Percentiles rank a stretch among this genome's conserved stretches.
Evolutionary conservation across 495 filamentous ascomycete species (phyloP).

Genomic region (Apiosordaria backusii): DNA sequence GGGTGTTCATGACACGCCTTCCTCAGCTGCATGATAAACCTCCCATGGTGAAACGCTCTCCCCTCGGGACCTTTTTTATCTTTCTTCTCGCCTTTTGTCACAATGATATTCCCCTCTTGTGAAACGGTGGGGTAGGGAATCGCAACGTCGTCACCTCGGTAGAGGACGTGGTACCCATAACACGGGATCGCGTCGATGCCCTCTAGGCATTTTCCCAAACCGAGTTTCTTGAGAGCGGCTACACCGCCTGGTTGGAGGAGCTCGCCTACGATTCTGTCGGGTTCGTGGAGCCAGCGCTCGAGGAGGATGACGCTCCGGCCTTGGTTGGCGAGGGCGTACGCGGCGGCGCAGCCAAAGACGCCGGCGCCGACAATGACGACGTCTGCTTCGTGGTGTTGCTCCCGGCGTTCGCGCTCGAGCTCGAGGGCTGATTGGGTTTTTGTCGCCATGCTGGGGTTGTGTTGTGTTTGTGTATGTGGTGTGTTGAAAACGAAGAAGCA

Average conservation of each 20-base stretch:
- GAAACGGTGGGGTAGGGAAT: conserved; percentile 67
- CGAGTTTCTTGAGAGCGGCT: conserved; percentile 72
- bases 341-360: conserved; percentile 82
- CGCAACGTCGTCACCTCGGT: conserved; percentile 69
- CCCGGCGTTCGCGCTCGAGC: conserved; percentile 28
- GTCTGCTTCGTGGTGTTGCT: conserved; percentile 55
- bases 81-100: conserved; percentile 16
- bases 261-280: conserved; percentile 95
- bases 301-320: conserved; percentile 89
- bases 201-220: conserved; percentile 77
- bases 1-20: conserved; percentile 60
- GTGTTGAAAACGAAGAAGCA: not conserved
- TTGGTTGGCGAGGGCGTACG: conserved; percentile 75
- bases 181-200: conserved; percentile 81
- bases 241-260: conserved; percentile 91
- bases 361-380: conserved; percentile 89
- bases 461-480: conserved; percentile 45
- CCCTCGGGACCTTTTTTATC: conserved; percentile 52
- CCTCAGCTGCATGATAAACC: conserved; percentile 74
- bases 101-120: conserved; percentile 20
- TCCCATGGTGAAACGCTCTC: conserved; percentile 75
- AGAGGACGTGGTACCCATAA: conserved; percentile 83
- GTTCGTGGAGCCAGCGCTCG: conserved; percentile 85
- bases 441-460: conserved; percentile 1
- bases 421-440: conserved; percentile 21